These are phyloP conservation scores for Myrica gale DNA, from an alignment of 306 rosid species.

Conservation along the genomic window DNA sequence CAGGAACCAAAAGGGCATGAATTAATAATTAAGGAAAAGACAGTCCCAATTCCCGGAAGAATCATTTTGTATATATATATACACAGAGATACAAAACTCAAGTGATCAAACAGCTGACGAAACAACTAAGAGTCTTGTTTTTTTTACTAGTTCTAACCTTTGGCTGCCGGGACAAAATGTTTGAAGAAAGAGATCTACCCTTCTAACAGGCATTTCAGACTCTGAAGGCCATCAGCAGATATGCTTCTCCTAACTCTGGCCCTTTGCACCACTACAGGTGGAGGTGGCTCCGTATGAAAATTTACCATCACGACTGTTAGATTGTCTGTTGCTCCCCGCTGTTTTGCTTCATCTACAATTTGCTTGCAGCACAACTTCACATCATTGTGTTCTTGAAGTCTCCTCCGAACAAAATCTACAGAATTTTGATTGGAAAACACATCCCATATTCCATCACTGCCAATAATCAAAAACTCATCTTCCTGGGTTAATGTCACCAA, in stretches of 20 bases:
- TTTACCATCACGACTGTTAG: conserved; percentile 78
- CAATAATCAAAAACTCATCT: conserved; percentile 85
- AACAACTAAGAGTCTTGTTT: conserved; percentile 13
- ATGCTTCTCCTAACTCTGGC: conserved; percentile 72
- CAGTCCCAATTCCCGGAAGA: conserved; percentile 28
- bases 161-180: background rate
- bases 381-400: conserved; percentile 86
- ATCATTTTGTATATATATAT: background rate
- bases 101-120: background rate
- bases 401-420: conserved; percentile 69
- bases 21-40: conserved; percentile 14
- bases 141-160: background rate
- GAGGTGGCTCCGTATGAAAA: conserved; percentile 81
- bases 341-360: conserved; percentile 75
- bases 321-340: conserved; percentile 69
- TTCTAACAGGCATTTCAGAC: conserved; percentile 56
- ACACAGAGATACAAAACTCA: conserved; percentile 21
- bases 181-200: conserved; percentile 11
- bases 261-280: conserved; percentile 53
- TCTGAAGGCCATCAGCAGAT: conserved; percentile 84
- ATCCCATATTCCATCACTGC: conserved; percentile 95
- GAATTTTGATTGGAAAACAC: conserved; percentile 78
- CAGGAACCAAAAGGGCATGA: conserved; percentile 21
- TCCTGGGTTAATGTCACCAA: conserved; percentile 62
- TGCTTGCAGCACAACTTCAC: conserved; percentile 75